A percentile compares a stretch with the other conserved stretches of the same genome.
phyloP scores from a whole-genome alignment of 2,329 filamentous ascomycete genomes.

The Fusarium continuum region DNA sequence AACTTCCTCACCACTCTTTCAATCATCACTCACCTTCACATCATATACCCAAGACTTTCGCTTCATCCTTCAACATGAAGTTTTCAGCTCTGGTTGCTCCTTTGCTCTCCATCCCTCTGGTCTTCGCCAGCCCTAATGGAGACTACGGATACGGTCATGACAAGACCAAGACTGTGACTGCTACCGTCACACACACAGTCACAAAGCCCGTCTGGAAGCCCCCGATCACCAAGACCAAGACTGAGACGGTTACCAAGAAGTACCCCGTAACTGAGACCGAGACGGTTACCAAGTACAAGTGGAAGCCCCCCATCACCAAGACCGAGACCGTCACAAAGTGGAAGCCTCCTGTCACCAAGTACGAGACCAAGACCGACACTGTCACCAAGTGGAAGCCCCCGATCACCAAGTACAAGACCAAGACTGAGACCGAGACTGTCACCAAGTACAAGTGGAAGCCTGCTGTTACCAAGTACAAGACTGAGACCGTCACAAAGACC shows the following conservation, averaged over 20 bases:
- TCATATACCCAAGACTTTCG: neutral
- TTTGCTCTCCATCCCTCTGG: constrained; percentile 17
- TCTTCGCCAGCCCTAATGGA: constrained; percentile 9
- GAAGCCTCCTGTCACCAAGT: constrained; percentile 15
- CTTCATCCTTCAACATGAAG: constrained; percentile 28
- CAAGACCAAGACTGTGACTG: constrained; percentile 29
- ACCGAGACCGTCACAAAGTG: constrained; percentile 19
- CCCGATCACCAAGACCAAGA: constrained; percentile 29
- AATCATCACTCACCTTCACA: neutral
- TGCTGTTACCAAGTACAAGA: neutral
- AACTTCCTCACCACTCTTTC: constrained; percentile 8
- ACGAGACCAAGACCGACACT: constrained; percentile 3
- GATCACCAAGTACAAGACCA: constrained; percentile 3
- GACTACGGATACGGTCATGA: constrained; percentile 1
- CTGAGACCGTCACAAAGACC: neutral
- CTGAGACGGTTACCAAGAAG: constrained; percentile 22
- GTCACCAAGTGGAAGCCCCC: constrained; percentile 4
- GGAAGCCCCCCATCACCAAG: constrained; percentile 19
- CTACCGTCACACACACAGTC: constrained; percentile 21
- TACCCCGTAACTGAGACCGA: constrained; percentile 14
- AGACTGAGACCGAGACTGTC: neutral
- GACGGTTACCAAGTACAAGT: constrained; percentile 20
- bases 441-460: neutral
- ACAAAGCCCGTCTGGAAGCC: constrained; percentile 26
- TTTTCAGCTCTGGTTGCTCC: constrained; percentile 19